Evolutionary conservation across 2,329 filamentous ascomycete genomes (phyloP), one percentile per base, ranked within the genome.

Genomic region (Massarina eburnea): DNA sequence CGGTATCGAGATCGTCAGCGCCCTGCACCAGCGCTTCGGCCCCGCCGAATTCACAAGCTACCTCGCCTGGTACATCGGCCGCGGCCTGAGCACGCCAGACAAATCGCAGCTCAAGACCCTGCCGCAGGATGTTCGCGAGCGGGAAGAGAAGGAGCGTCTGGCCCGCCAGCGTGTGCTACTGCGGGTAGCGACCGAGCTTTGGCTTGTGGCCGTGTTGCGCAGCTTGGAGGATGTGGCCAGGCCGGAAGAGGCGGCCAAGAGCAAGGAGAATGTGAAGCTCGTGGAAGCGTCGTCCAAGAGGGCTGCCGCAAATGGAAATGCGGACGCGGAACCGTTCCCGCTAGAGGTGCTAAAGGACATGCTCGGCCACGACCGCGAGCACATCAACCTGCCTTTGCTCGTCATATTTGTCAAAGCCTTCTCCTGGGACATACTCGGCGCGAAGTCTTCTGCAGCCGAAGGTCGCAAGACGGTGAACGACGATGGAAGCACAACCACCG

Each of bases 271-370:
- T 36, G 69, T 69, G 42, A 83, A 83, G 55, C 62, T 72, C 14
- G 66, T 72, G 1, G 80, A 82, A 52, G 76, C 76, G 2, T 76
- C 81, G 32, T 76, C 80, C 27, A 95, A 91, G 69, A 81, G 77
- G 75, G 37, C 83, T 80, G 58, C 70, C 73, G 51, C 88, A 78
- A 75, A 77, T 74, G 57, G 76, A 8, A 83, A 83, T 21, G 83
- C 80, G 32, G 84, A 87, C 48, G 81, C 89, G 2, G 94, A 99
- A 54, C 94, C 94, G 0, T 97, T 99, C 57, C 95, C 95, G 3
- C 77, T 99, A 17, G 94, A 99, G 68, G 92, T 97, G n/a, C 76
- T 99, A 32, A 99, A 99, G 73, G 95, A 99, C 66, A 81, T 99
- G 54, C 80, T 99, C 14, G 91, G 91, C 7, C 86, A 97, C 65